phyloP scores from a whole-genome alignment of 345 rosid species.

The Lepidium africanum region DNA sequence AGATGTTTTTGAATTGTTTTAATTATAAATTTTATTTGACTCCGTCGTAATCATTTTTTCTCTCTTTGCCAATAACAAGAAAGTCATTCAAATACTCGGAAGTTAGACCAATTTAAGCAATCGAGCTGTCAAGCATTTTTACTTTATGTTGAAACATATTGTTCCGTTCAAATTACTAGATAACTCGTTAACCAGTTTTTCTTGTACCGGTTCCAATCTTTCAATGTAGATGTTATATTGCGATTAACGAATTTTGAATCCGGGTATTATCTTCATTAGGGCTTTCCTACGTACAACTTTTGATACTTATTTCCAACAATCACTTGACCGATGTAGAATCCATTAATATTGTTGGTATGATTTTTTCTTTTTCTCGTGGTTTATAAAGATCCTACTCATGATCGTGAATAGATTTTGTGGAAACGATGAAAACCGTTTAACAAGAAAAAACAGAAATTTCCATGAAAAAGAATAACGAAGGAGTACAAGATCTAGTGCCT shows the following conservation, averaged over 20 bases:
- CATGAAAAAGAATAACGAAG: no score
- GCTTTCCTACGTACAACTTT: no score
- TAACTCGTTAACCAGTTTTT: not conserved
- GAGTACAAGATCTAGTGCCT: no score
- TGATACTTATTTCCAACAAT: no score
- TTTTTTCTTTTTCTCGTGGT: no score
- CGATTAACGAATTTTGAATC: not conserved
- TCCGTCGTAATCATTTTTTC: not conserved
- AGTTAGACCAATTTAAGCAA: conserved; percentile 11
- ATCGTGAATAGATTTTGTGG: no score
- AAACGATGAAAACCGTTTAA: no score
- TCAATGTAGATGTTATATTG: not conserved
- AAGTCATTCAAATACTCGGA: conserved; percentile 4
- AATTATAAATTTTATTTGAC: no score
- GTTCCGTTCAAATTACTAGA: conserved; percentile 17
- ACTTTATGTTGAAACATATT: not conserved
- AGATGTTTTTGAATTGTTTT: conserved; percentile 6
- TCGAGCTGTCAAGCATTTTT: conserved; percentile 13
- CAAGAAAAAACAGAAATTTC: no score
- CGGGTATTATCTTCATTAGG: not conserved
- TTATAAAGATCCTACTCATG: no score
- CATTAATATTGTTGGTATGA: no score
- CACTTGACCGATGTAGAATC: no score
- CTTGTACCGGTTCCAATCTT: not conserved
- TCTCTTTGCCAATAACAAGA: conserved; percentile 8